phyloP scores from a whole-genome alignment of 352 stramenopile genomes.

The Hyaloperonospora arabidopsidis region DNA sequence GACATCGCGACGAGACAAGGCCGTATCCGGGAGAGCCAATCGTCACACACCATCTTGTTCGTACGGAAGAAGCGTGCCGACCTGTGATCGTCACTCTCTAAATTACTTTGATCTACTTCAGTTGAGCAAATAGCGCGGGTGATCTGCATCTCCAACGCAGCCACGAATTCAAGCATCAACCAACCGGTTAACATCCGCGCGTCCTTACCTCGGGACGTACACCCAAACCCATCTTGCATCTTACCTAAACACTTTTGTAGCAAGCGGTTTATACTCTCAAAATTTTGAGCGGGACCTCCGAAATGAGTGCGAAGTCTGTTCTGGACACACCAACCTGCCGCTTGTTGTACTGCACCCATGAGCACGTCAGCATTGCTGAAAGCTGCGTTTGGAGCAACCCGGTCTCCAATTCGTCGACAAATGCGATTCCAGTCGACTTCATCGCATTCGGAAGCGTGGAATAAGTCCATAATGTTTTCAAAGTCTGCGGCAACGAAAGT shows the following conservation, averaged over 20 bases:
- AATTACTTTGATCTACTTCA: conserved; percentile 19
- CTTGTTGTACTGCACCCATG: conserved; percentile 34
- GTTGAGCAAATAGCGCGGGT: conserved; percentile 21
- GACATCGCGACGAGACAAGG: conserved; percentile 45
- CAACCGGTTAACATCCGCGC: conserved; percentile 23
- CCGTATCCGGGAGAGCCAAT: conserved; percentile 60
- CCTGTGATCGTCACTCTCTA: conserved; percentile 44
- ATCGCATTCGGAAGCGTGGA: conserved; percentile 25
- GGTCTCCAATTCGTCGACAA: conserved; percentile 21
- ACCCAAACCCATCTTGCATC: conserved; percentile 4
- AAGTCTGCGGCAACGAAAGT: conserved; percentile 43
- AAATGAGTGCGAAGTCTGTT: conserved; percentile 70
- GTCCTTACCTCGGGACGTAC: not conserved
- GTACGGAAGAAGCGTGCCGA: conserved; percentile 46
- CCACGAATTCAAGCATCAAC: conserved; percentile 52
- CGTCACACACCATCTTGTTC: conserved; percentile 61
- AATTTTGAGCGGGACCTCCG: conserved; percentile 63
- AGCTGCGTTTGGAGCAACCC: not conserved
- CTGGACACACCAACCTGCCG: conserved; percentile 60
- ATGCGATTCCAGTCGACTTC: conserved; percentile 33
- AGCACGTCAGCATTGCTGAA: conserved; percentile 23
- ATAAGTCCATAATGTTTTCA: conserved; percentile 32
- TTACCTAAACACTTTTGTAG: conserved; percentile 34
- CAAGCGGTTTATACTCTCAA: conserved; percentile 66
- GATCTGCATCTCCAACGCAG: conserved; percentile 42